Percentiles rank a stretch among this genome's conserved stretches.
Conservation (phyloP, 1,284 basidiomycete genomes). For the Mycena citricolor region DNA sequence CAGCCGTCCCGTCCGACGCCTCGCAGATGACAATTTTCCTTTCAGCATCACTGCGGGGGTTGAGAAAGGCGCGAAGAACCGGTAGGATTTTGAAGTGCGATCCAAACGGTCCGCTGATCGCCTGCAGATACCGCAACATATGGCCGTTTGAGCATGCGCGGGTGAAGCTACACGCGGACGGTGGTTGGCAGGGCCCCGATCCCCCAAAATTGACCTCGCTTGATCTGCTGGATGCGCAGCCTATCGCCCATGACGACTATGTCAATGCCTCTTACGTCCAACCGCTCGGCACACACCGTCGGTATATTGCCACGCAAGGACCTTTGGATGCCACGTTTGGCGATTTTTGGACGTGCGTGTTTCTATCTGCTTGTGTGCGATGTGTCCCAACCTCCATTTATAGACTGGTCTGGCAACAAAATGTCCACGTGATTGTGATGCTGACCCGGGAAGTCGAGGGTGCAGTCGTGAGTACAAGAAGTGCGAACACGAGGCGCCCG, state of each 20-base stretch:
- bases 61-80: constrained; percentile 93
- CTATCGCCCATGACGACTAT: constrained; percentile 76
- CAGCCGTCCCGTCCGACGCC: no score
- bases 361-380: constrained; percentile 5
- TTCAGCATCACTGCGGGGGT: constrained; percentile 96
- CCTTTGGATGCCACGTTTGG: constrained; percentile 87
- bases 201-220: constrained; percentile 3
- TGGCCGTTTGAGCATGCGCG: constrained; percentile 96
- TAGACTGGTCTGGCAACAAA: constrained; percentile 80
- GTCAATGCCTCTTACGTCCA: constrained; percentile 93
- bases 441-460: constrained; percentile 92
- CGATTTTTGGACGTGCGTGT: constrained; percentile 94
- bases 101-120: constrained; percentile 3
- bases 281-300: constrained; percentile 74
- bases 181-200: constrained; percentile 8
- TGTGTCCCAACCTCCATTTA: not conserved
- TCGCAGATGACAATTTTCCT: no score
- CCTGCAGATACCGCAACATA: constrained; percentile 82
- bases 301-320: constrained; percentile 96
- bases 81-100: constrained; percentile 52
- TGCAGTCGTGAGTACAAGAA: constrained; percentile 39
- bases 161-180: constrained; percentile 60
- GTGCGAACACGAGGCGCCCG: no score
- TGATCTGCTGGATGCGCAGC: constrained; percentile 6
- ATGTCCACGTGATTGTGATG: constrained; percentile 82